Evolutionary conservation across 331 rosid genomes (phyloP).

Genomic region (Pyrus hybrid): DNA sequence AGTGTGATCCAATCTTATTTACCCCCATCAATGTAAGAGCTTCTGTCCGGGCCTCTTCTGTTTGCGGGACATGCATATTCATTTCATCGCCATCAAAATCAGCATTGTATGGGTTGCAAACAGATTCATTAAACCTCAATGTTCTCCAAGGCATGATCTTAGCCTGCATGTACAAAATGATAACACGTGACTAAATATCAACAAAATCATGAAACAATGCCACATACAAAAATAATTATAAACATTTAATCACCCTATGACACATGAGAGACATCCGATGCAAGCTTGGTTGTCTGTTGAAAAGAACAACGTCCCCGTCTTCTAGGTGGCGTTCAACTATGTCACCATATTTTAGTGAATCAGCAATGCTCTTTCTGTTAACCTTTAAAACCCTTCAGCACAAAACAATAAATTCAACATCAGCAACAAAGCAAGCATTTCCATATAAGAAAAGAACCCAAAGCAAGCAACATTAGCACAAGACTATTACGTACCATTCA

Average conservation of each 20-base stretch:
- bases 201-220: not conserved
- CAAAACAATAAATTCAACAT: slow-evolving; percentile 15
- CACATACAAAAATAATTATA: not conserved
- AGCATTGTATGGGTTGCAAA: slow-evolving; percentile 95
- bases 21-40: slow-evolving; percentile 97
- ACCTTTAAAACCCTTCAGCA: slow-evolving; percentile 40
- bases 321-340: slow-evolving; percentile 90
- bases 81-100: slow-evolving; percentile 99
- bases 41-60: slow-evolving; percentile 98
- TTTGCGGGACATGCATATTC: slow-evolving; percentile 95
- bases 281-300: slow-evolving; percentile 94
- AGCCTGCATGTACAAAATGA: slow-evolving; percentile 54
- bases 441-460: not conserved
- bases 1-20: slow-evolving; percentile 11
- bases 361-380: slow-evolving; percentile 57
- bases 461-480: too few relatives aligned
- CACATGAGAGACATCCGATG: slow-evolving; percentile 98
- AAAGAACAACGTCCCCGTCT: slow-evolving; percentile 90
- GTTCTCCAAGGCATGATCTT: slow-evolving; percentile 99
- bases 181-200: not conserved
- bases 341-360: slow-evolving; percentile 69
- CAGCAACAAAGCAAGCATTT: slow-evolving; percentile 5
- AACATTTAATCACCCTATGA: slow-evolving; percentile 66
- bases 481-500: slow-evolving; percentile 33
- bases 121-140: slow-evolving; percentile 93